These are phyloP conservation scores for Colletotrichum sp. DNA, from an alignment of 2,329 filamentous ascomycete genomes.

Conservation along the genomic window DNA sequence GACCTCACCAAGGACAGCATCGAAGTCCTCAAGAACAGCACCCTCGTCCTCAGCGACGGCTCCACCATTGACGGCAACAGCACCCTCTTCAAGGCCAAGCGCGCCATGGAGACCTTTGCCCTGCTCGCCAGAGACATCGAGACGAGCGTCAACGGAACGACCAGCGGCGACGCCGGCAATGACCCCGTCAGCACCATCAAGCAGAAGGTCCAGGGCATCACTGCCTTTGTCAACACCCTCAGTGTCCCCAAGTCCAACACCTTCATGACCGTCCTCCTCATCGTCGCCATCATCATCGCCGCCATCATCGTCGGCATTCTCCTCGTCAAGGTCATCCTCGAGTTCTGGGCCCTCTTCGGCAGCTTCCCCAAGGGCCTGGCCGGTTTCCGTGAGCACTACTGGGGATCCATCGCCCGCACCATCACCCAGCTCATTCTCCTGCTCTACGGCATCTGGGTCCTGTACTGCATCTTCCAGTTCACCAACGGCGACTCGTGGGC, in stretches of 20 bases:
- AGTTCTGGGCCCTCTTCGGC: conserved; percentile 89
- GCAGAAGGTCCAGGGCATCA: conserved; percentile 72
- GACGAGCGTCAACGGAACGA: conserved; percentile 47
- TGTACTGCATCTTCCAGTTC: conserved; percentile 97
- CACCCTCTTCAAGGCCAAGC: conserved; percentile 36
- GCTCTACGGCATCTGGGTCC: conserved; percentile 92
- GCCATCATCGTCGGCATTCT: conserved; percentile 86
- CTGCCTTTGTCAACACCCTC: conserved; percentile 83
- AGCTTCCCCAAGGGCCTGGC: conserved; percentile 80
- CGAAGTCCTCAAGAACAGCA: conserved; percentile 74
- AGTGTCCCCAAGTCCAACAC: conserved; percentile 87
- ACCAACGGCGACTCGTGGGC: conserved; percentile 94
- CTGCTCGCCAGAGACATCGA: conserved; percentile 60
- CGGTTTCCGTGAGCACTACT: conserved; percentile 94
- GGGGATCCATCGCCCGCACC: conserved; percentile 87
- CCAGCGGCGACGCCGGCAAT: conserved; percentile 26
- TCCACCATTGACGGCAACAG: conserved; percentile 46
- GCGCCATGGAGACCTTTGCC: conserved; percentile 52
- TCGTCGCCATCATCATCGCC: conserved; percentile 87
- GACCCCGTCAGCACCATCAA: conserved; percentile 23
- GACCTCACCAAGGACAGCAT: conserved; percentile 85
- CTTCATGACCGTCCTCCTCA: conserved; percentile 92
- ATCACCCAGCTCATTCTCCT: conserved; percentile 90
- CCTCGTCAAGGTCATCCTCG: conserved; percentile 88
- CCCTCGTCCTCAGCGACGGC: conserved; percentile 72